phyloP scores from a whole-genome alignment of 345 rosid genomes.

The Sisymbrium altissimum region DNA sequence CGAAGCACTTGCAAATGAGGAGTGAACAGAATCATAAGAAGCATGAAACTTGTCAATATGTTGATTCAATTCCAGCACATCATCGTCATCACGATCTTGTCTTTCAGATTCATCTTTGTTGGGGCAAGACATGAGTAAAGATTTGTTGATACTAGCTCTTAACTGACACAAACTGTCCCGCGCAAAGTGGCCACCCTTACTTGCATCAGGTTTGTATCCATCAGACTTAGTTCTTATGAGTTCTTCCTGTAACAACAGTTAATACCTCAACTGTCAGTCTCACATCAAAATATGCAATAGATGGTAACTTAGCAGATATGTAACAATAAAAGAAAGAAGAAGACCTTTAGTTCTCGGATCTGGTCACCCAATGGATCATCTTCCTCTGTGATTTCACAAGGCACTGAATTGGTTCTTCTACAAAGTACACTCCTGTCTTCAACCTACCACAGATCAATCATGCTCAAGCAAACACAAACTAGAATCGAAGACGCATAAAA shows the following conservation, averaged over 20 bases:
- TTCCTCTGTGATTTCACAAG: slow-evolving; percentile 79
- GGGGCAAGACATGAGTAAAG: slow-evolving; percentile 53
- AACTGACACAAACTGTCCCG: slow-evolving; percentile 77
- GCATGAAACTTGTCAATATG: slow-evolving; percentile 55
- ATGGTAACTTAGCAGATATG: no score
- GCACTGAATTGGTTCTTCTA: slow-evolving; percentile 58
- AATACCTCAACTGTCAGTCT: slow-evolving; percentile 18
- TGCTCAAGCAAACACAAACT: not conserved
- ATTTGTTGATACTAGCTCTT: slow-evolving; percentile 84
- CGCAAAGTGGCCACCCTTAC: slow-evolving; percentile 46
- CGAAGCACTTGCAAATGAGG: slow-evolving; percentile 50
- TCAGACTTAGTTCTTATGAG: slow-evolving; percentile 85
- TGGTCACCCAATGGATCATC: slow-evolving; percentile 82
- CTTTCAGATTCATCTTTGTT: slow-evolving; percentile 39
- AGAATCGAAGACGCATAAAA: not conserved
- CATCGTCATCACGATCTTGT: slow-evolving; percentile 51
- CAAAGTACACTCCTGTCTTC: slow-evolving; percentile 49
- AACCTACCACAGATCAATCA: slow-evolving; percentile 43
- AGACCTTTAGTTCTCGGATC: slow-evolving; percentile 81
- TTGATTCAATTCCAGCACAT: slow-evolving; percentile 57
- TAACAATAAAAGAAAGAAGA: not conserved
- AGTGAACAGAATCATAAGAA: slow-evolving; percentile 47
- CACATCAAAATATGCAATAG: not conserved
- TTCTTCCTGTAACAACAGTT: slow-evolving; percentile 59
- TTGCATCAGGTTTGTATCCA: slow-evolving; percentile 38